phyloP scores from a whole-genome alignment of 2,329 filamentous ascomycete genomes.

The Calonectria honghensis region DNA sequence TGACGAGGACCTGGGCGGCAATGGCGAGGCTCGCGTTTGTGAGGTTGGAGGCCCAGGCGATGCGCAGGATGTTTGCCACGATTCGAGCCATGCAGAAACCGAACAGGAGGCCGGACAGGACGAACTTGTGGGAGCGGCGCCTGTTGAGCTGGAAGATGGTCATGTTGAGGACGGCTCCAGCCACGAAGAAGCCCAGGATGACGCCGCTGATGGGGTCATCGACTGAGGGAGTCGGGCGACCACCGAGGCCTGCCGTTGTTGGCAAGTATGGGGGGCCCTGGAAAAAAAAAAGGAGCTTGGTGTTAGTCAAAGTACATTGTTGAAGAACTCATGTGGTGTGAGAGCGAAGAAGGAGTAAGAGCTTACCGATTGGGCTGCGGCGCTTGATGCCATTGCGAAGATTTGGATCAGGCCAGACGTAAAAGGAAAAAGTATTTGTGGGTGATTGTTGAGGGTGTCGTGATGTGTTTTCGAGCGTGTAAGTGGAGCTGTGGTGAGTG shows the following conservation, averaged over 20 bases:
- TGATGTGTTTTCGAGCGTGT: not conserved
- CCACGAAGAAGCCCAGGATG: conserved; percentile 75
- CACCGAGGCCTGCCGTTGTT: conserved; percentile 71
- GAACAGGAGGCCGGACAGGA: conserved; percentile 75
- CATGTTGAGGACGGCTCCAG: conserved; percentile 74
- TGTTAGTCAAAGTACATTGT: conserved; percentile 3
- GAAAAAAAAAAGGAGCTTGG: not conserved
- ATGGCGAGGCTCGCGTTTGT: conserved; percentile 66
- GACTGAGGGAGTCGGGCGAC: conserved; percentile 72
- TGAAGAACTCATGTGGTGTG: not conserved
- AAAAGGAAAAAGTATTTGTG: not conserved
- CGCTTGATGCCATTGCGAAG: conserved; percentile 45
- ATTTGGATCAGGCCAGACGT: not conserved
- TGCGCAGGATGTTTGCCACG: conserved; percentile 70
- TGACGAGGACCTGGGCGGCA: conserved; percentile 81
- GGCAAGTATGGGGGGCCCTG: conserved; percentile 64
- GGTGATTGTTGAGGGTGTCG: not conserved
- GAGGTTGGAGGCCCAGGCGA: conserved; percentile 70
- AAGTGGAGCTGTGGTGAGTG: conserved; percentile 11
- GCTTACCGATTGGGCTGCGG: conserved; percentile 42
- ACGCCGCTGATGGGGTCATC: conserved; percentile 80
- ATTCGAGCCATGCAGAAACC: conserved; percentile 75
- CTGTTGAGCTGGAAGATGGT: conserved; percentile 72
- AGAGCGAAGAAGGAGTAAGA: not conserved
- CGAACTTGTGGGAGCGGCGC: conserved; percentile 73